Evolutionary conservation across 495 filamentous ascomycete genomes (phyloP), one percentile per base, ranked within the genome.

Genomic region (Filosporella fistucella): DNA sequence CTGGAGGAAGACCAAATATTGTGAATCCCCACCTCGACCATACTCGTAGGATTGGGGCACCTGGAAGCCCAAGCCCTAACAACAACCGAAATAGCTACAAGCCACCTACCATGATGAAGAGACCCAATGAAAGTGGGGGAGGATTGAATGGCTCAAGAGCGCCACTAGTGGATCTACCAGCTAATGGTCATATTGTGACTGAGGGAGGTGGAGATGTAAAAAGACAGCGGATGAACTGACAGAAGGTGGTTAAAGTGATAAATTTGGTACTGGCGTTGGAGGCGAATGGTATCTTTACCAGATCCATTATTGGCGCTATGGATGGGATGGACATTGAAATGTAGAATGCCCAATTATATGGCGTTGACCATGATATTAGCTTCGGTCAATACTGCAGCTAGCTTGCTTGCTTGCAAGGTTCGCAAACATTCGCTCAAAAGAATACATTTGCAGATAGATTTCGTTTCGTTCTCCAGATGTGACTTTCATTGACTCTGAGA

Each of bases 1-100:
- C 13, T 30, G 25, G 22, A 20, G 43, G 34, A 12, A 65, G 53
- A 36, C 67, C 51, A 41, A 81, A 84, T 56, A 78, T 84, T 40
- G 62, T 86, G 44, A 91, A 90, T 56, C 86, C 88, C 6, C 74
- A 82, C 33, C 56, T 83, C 4, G 85, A 89, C 51, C 63, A 78
- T 33, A 67, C 80, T 43, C 72, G 88, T 26, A 75, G 80, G 51
- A 86, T 95, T 38, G 89, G 89, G 2, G 86, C 82, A 41, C 88
- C 89, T 8, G 71, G 62, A n/a, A 58, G 52, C 24, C 67, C 70
- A 20, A 82, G 77, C 59, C 80, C 80, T 9, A 58, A 80, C 20
- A 68, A 63, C 22, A 85, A 84, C 57, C 65, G 82, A 14, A 63
- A 67, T 1, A 68, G 68, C 46, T 88, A 84, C 45, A 77, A 77